A percentile compares a stretch with the other conserved stretches of the same genome.
Conservation (phyloP, 179 eudicot genomes). For the Vitellaria paradoxa region DNA sequence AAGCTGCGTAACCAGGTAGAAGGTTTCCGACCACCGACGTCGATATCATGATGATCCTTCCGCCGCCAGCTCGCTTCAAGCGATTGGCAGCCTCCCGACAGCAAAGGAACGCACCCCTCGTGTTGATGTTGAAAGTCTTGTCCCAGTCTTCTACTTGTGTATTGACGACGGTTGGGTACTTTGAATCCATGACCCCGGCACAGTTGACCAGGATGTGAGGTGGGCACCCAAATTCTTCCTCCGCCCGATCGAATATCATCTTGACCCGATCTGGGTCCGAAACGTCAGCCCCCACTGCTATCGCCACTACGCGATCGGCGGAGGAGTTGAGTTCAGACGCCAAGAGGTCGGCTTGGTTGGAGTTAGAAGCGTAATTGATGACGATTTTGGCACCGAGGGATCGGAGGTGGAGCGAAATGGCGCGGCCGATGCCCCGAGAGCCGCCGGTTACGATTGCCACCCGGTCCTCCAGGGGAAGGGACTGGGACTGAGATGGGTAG, state of each 20-base stretch:
- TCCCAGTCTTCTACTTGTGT: constrained; percentile 19
- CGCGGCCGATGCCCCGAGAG: constrained; percentile 79
- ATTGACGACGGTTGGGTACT: background rate
- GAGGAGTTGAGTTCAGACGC: constrained; percentile 36
- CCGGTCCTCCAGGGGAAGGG: constrained; percentile 42
- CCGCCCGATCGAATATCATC: constrained; percentile 52
- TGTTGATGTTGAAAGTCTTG: constrained; percentile 7
- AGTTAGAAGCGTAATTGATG: constrained; percentile 56
- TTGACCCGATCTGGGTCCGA: constrained; percentile 54
- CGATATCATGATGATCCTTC: constrained; percentile 53
- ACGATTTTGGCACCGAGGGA: constrained; percentile 68
- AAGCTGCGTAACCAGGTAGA: constrained; percentile 47
- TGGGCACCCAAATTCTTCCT: constrained; percentile 29
- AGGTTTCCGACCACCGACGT: constrained; percentile 43
- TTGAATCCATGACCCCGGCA: constrained; percentile 19
- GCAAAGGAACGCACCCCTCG: constrained; percentile 25
- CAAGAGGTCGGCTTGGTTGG: constrained; percentile 47
- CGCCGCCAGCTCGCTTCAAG: constrained; percentile 51
- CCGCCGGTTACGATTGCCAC: constrained; percentile 79
- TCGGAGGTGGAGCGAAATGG: constrained; percentile 54
- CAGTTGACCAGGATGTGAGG: constrained; percentile 57
- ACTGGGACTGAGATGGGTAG: background rate
- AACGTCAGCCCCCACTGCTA: constrained; percentile 57
- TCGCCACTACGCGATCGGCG: constrained; percentile 26
- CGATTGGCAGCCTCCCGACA: constrained; percentile 54